A percentile compares a stretch with the other conserved stretches of the same genome.
phyloP scores from a whole-genome alignment of 768 basidiomycete genomes.

The Trametes gibbosa region DNA sequence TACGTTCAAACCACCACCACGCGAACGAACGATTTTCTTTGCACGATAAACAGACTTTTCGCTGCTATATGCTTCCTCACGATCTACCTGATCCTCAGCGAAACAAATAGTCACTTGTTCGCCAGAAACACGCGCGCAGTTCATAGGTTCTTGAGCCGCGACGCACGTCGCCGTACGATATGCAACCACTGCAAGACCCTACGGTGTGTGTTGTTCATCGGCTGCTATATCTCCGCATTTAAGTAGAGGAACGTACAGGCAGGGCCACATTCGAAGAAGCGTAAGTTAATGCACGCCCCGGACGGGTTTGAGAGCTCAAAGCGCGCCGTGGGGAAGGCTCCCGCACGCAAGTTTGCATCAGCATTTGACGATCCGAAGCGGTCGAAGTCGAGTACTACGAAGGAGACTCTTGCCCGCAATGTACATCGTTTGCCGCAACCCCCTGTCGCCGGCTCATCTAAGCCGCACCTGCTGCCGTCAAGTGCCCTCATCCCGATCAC shows the following conservation, averaged over 20 bases:
- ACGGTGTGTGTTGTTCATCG: background rate
- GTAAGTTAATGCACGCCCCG: slow-evolving; percentile 8
- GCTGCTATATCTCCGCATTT: background rate
- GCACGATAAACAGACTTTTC: too few species aligned
- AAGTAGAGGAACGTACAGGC: background rate
- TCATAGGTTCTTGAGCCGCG: background rate
- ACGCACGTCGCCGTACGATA: background rate
- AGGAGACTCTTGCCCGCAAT: background rate
- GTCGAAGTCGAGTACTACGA: background rate
- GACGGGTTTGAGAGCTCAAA: slow-evolving; percentile 11
- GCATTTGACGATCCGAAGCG: slow-evolving; percentile 7
- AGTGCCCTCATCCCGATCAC: too few species aligned
- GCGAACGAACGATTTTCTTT: background rate
- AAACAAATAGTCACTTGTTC: too few species aligned
- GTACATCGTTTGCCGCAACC: background rate
- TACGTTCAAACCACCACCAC: background rate
- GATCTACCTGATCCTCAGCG: too few species aligned
- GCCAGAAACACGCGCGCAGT: background rate
- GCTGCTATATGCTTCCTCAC: too few species aligned
- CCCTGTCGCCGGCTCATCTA: slow-evolving; percentile 1
- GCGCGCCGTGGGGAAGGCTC: background rate
- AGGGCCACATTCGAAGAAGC: slow-evolving; percentile 8
- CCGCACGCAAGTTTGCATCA: slow-evolving; percentile 15
- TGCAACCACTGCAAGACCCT: background rate
- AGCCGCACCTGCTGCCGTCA: background rate